A percentile compares a stretch with the other conserved stretches of the same genome.
These are phyloP conservation scores for Pseudonitzschia multistriata DNA, from an alignment of 108 stramenopile species.

Conservation along the genomic window DNA sequence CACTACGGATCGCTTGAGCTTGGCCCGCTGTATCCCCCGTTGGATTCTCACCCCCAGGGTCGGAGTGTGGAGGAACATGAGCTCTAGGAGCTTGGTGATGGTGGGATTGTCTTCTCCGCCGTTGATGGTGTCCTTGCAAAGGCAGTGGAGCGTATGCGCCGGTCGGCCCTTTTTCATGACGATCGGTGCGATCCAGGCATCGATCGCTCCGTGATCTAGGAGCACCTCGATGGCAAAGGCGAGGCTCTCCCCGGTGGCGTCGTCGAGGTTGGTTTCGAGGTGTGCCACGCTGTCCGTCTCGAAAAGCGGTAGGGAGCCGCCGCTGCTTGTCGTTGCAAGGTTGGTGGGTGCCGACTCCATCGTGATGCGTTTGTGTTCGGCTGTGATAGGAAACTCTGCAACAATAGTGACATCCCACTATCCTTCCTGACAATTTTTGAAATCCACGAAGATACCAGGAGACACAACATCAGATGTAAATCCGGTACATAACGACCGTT, in stretches of 20 bases:
- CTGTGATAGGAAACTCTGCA: too few species aligned
- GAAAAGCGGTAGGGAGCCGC: too few species aligned
- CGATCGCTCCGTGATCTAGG: slow-evolving; percentile 69
- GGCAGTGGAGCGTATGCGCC: slow-evolving; percentile 78
- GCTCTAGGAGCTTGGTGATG: slow-evolving; percentile 43
- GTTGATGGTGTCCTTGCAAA: slow-evolving; percentile 44
- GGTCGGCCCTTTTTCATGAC: slow-evolving; percentile 95
- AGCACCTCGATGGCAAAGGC: slow-evolving; percentile 71
- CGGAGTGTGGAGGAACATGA: slow-evolving; percentile 84
- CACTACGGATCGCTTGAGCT: slow-evolving; percentile 61
- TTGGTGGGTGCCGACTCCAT: too few species aligned
- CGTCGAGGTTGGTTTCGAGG: slow-evolving; percentile 89
- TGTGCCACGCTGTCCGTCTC: slow-evolving; percentile 43
- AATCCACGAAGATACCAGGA: too few species aligned
- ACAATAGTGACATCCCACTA: too few species aligned
- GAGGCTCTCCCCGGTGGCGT: slow-evolving; percentile 83
- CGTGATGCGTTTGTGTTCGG: too few species aligned
- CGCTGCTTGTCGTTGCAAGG: too few species aligned
- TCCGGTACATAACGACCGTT: too few species aligned
- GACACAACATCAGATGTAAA: too few species aligned
- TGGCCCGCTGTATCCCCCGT: slow-evolving; percentile 61
- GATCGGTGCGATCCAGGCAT: slow-evolving; percentile 87
- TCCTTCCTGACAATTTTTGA: too few species aligned
- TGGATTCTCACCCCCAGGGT: slow-evolving; percentile 86
- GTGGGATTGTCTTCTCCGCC: slow-evolving; percentile 18